Evolutionary conservation across 192 early-diverging fungal genomes (phyloP), one percentile per base, ranked within the genome.

Genomic region (Funneliformis mosseae): DNA sequence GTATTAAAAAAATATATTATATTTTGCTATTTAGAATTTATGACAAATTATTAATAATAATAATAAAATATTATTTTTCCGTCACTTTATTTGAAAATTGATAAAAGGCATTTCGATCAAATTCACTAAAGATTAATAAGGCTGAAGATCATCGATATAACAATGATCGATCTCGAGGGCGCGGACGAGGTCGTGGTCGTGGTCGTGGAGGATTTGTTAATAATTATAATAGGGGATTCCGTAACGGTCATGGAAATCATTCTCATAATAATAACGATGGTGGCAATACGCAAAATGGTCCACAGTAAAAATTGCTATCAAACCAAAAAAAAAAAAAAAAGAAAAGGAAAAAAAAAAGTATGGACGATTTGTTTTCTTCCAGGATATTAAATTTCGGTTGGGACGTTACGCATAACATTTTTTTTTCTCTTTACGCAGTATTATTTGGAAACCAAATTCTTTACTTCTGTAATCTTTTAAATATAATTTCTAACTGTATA

Each of bases 201-300:
- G 33, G 69, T 3, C 25, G 73, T 11, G 48, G 55, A 55, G 48
- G 74, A 60, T 48, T 27, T 55, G 46, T 11, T 5, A 33, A 33
- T 38, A n/a, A 46, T 59, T 28, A 39, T 28, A 28, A 48, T 41
- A 33, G 73, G 21, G 73, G 73, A 18, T 42, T 27, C 41, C 71
- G 71, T 55, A 48, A 48, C 55, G 73, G 73, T 5, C 27, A 70
- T 43, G 68, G 68, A 70, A 70, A 70, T 70, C 41, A 70, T 70
- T 45, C 68, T 39, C 68, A 70, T 39, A 70, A 70, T 41, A 70
- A 70, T 43, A 23, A 27, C 12, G 27, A 27, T 25, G 27, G 63
- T 64, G 27, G 27, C 63, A 64, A 64, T 28, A 64, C 21, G 50
- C 50, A 21, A 21, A 55, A 55, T 55, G 50, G 50, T 55, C 50